Evolutionary conservation across 1,284 basidiomycete genomes (phyloP), one percentile per base, ranked within the genome.

Genomic region (Sporisorium sorghi): DNA sequence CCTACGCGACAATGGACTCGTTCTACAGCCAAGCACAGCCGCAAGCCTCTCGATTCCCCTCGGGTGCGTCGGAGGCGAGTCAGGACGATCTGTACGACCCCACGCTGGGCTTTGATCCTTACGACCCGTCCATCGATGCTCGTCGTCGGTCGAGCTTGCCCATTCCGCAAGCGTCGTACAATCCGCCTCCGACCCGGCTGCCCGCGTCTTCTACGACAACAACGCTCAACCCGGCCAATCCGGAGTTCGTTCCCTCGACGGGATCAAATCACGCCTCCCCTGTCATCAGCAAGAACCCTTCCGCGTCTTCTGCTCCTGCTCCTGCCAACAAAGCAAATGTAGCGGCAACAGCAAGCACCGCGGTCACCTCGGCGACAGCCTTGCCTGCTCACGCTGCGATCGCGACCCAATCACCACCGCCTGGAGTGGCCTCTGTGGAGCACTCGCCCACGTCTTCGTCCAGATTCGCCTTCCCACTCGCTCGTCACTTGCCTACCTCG

Each of bases 221-320:
- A 10, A 53, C 56, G 6, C 69, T 78, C 46, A 78, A 78, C 49
- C 76, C 76, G 14, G 66, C 74, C 32, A 78, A 78, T 49, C 76
- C 73, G 5, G 76, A 78, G 37, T 78, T 78, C 33, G 63, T 78
- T 7, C 76, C 76, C 5, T 70, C 71, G n/a, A 66, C 62, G 0
- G 70, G 71, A 5, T 77, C 75, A 14, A 75, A 64, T 5, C 61
- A 69, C 37, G 65, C 61, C 17, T 75, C 73, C 3, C 73, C 76
- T 5, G 58, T 69, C 17, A 57, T 72, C 14, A 56, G 59, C 54
- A 75, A 70, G 52, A 58, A 48, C 3, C 35, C 56, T 15, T 54
- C 53, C 8, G 51, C 35, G 1, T 33, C 52, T 14, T 50, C 52
- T 5, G 37, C 37, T 8, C 15, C 24, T 1, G 51, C 37, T 9